Percentiles rank a stretch among this genome's conserved stretches.
Conservation (phyloP, 75 land plant species). For the Chamaecyparis obtusa region DNA sequence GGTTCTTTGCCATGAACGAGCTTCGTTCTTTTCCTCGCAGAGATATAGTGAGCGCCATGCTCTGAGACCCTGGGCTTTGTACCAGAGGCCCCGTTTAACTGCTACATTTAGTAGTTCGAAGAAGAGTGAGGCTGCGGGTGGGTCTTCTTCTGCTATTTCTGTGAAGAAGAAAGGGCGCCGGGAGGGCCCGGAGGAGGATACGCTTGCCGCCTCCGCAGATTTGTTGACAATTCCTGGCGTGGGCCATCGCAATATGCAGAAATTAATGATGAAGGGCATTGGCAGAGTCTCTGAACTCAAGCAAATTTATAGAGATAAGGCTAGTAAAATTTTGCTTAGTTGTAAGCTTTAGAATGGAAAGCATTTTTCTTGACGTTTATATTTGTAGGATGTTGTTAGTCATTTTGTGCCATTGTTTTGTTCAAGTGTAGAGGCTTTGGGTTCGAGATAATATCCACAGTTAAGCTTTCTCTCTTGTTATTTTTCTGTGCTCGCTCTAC, state of each 20-base stretch:
- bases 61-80: background rate
- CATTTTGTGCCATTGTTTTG: background rate
- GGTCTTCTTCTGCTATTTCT: background rate
- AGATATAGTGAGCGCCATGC: background rate
- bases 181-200: background rate
- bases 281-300: conserved; percentile 77
- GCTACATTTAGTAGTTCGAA: background rate
- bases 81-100: background rate
- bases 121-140: background rate
- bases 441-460: background rate
- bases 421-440: background rate
- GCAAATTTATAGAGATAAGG: conserved; percentile 86
- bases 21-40: background rate
- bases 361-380: background rate
- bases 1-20: background rate
- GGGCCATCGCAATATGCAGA: conserved; percentile 92
- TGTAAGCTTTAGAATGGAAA: background rate
- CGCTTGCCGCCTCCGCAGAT: conserved; percentile 33
- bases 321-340: background rate
- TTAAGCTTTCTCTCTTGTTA: background rate
- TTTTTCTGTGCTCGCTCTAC: background rate
- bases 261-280: conserved; percentile 90
- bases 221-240: conserved; percentile 85
- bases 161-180: background rate
- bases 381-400: background rate